Conservation (phyloP, 352 stramenopile species). For the Globisporangium parvum region DNA sequence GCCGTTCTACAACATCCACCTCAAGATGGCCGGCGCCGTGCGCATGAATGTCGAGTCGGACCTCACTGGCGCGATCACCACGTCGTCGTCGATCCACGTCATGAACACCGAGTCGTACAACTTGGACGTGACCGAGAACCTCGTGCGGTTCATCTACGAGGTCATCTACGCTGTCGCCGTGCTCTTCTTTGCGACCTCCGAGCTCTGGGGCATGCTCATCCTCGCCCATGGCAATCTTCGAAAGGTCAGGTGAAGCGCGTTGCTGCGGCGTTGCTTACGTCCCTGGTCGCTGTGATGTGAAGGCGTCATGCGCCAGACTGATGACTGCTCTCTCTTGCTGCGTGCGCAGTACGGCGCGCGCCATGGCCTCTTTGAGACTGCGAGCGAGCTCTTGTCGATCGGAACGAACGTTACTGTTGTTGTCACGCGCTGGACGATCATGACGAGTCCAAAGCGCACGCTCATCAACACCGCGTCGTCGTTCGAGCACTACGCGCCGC, state of each 20-base stretch:
- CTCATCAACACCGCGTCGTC: conserved; percentile 27
- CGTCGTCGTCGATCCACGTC: conserved; percentile 34
- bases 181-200: conserved; percentile 29
- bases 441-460: conserved; percentile 22
- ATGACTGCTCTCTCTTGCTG: no score
- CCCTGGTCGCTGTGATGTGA: no score
- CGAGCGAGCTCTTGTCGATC: conserved; percentile 54
- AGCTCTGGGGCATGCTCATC: conserved; percentile 55
- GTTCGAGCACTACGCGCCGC: conserved; percentile 47
- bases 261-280: no score
- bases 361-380: conserved; percentile 52
- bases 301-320: no score
- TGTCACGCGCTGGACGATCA: conserved; percentile 36
- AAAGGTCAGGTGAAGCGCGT: no score
- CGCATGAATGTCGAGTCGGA: conserved; percentile 48
- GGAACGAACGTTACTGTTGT: conserved; percentile 44
- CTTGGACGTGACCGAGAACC: conserved; percentile 37
- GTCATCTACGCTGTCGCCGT: conserved; percentile 35
- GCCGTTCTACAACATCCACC: conserved; percentile 52
- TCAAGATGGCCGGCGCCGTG: conserved; percentile 41
- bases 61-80: conserved; percentile 42
- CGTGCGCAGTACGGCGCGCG: conserved; percentile 37
- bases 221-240: conserved; percentile 33
- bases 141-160: conserved; percentile 39
- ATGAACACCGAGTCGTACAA: conserved; percentile 62